A percentile compares a stretch with the other conserved stretches of the same genome.
These are phyloP conservation scores for Rubus idaeus DNA, from an alignment of 306 rosid genomes.

Conservation along the genomic window DNA sequence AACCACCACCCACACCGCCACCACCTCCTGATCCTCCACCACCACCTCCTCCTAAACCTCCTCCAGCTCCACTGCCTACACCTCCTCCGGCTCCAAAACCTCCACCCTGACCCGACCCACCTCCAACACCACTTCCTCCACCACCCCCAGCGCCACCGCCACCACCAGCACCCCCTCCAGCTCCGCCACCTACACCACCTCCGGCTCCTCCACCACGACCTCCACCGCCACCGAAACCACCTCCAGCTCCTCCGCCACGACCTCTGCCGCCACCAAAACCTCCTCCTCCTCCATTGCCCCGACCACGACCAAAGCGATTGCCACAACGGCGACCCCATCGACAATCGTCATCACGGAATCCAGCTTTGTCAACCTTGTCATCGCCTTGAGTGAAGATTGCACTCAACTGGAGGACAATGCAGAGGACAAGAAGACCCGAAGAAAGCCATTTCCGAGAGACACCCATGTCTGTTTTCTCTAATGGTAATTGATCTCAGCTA, in stretches of 20 bases:
- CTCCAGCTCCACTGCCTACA: slow-evolving; percentile 37
- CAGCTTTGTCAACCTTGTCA: slow-evolving; percentile 39
- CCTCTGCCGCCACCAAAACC: slow-evolving; percentile 31
- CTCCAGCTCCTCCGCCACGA: slow-evolving; percentile 24
- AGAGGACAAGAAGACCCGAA: slow-evolving; percentile 40
- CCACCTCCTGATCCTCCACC: slow-evolving; percentile 27
- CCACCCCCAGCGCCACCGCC: slow-evolving; percentile 38
- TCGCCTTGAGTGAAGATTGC: slow-evolving; percentile 45
- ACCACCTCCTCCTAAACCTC: slow-evolving; percentile 45
- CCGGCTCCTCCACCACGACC: slow-evolving; percentile 43
- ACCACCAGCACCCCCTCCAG: slow-evolving; percentile 39
- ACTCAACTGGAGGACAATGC: slow-evolving; percentile 56
- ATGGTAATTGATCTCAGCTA: neutral
- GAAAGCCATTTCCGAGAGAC: slow-evolving; percentile 45
- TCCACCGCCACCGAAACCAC: slow-evolving; percentile 43
- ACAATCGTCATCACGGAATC: slow-evolving; percentile 50
- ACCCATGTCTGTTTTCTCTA: slow-evolving; percentile 29
- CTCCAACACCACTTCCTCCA: slow-evolving; percentile 30
- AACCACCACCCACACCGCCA: slow-evolving; percentile 29
- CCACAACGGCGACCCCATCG: slow-evolving; percentile 53
- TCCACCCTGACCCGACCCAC: slow-evolving; percentile 32
- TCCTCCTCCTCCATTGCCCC: slow-evolving; percentile 20
- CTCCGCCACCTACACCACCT: slow-evolving; percentile 41
- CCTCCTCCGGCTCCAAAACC: slow-evolving; percentile 52
- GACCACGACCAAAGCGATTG: slow-evolving; percentile 16